Conservation (phyloP, 345 rosid species). For the Brassica cretica region DNA sequence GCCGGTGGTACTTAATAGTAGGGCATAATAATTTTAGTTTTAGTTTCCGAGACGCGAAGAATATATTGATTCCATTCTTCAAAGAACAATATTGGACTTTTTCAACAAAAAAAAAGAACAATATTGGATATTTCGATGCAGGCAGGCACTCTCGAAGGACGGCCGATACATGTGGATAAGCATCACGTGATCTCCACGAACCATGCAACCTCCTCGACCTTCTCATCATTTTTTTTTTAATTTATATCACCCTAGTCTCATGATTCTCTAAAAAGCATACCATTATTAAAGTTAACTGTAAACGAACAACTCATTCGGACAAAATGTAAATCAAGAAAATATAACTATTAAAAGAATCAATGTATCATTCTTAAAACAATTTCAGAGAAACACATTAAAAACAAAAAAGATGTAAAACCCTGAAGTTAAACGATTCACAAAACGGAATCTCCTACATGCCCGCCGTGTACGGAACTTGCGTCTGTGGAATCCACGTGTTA, state of each 20-base stretch:
- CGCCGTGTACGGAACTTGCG: slow-evolving; percentile 55
- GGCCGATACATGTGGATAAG: slow-evolving; percentile 27
- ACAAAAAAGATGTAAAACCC: background rate
- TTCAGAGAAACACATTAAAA: background rate
- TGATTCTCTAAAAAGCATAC: background rate
- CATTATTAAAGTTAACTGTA: background rate
- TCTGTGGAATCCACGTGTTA: slow-evolving; percentile 46
- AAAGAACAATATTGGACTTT: background rate
- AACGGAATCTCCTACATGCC: slow-evolving; percentile 38
- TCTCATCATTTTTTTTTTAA: background rate
- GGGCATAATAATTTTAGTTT: background rate
- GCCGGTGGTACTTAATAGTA: no score
- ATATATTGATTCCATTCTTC: background rate
- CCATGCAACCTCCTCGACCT: slow-evolving; percentile 19
- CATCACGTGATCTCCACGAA: slow-evolving; percentile 30
- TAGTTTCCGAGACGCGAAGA: background rate
- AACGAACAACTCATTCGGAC: background rate
- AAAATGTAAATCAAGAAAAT: no score
- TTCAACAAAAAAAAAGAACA: no score
- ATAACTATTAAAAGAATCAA: background rate
- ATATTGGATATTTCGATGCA: background rate
- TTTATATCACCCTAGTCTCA: background rate
- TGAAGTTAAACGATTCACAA: background rate
- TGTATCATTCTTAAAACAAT: background rate
- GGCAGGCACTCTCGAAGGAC: slow-evolving; percentile 23